Conservation (phyloP, 331 rosid genomes). For the Quercus tomentella region DNA sequence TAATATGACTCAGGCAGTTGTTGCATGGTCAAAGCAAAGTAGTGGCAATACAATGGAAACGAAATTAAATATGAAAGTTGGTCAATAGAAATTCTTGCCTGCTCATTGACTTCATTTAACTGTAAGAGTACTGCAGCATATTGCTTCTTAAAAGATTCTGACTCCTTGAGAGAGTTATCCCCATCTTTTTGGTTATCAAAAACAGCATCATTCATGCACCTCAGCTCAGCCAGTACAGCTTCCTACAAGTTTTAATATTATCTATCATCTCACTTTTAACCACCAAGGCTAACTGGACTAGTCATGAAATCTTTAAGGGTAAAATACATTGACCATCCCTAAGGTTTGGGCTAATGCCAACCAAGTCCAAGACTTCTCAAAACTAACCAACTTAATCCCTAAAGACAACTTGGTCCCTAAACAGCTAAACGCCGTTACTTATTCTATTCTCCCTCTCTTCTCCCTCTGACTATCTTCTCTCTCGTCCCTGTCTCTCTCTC, state of each 20-base stretch:
- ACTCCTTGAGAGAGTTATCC: conserved; percentile 60
- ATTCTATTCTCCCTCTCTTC: no score
- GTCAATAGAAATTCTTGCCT: conserved; percentile 46
- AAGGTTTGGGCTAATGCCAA: no score
- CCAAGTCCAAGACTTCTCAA: no score
- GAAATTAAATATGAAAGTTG: conserved; percentile 10
- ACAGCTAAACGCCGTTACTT: no score
- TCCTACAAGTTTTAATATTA: conserved; percentile 53
- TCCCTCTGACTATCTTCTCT: no score
- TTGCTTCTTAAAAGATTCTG: conserved; percentile 75
- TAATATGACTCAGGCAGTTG: conserved; percentile 16
- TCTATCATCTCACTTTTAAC: conserved; percentile 27
- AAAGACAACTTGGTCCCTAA: no score
- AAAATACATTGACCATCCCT: no score
- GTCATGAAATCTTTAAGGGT: neutral
- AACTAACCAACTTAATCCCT: no score
- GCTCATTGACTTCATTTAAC: conserved; percentile 73
- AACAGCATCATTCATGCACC: conserved; percentile 70
- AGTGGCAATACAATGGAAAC: conserved; percentile 10
- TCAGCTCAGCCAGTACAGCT: conserved; percentile 75
- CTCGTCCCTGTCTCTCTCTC: no score
- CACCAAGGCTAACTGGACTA: conserved; percentile 9
- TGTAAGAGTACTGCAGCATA: conserved; percentile 81
- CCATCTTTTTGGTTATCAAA: conserved; percentile 61
- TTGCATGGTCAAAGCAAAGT: neutral